A percentile compares a stretch with the other conserved stretches of the same genome.
phyloP scores from a whole-genome alignment of 805 yeast genomes.

The Myxozyma neglecta region DNA sequence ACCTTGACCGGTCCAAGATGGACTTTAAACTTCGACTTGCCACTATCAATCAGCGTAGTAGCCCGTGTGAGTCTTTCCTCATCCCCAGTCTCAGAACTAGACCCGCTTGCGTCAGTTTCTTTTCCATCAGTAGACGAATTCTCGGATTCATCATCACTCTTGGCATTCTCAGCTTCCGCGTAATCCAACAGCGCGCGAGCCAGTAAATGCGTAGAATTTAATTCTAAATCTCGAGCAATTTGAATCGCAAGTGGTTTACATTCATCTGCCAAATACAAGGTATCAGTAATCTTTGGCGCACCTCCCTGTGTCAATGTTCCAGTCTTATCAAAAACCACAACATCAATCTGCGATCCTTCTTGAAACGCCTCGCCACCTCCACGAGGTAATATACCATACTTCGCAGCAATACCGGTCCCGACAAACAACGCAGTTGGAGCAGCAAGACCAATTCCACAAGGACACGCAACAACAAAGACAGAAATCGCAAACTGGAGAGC shows the following conservation, averaged over 20 bases:
- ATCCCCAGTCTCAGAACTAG: neutral
- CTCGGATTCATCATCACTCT: neutral
- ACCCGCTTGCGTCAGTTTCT: neutral
- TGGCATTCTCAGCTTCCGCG: slow-evolving; percentile 36
- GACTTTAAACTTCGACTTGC: slow-evolving; percentile 8
- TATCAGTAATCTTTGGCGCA: slow-evolving; percentile 57
- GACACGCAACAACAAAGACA: slow-evolving; percentile 81
- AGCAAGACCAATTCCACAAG: slow-evolving; percentile 82
- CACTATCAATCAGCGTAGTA: neutral
- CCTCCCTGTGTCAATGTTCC: slow-evolving; percentile 73
- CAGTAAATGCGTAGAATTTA: slow-evolving; percentile 67
- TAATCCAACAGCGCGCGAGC: slow-evolving; percentile 56
- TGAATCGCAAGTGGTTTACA: slow-evolving; percentile 45
- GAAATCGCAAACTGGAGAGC: slow-evolving; percentile 74
- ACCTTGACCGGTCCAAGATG: slow-evolving; percentile 38
- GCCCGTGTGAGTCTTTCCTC: neutral
- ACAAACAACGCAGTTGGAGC: slow-evolving; percentile 83
- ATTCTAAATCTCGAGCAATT: slow-evolving; percentile 58
- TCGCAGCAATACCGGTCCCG: slow-evolving; percentile 77
- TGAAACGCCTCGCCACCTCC: slow-evolving; percentile 85
- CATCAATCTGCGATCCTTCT: slow-evolving; percentile 63
- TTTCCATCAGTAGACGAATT: neutral
- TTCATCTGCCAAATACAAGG: slow-evolving; percentile 34
- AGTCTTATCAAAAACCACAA: slow-evolving; percentile 75
- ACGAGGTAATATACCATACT: slow-evolving; percentile 68